Percentiles rank a stretch among this genome's conserved stretches.
Evolutionary conservation across 176 grass and related monocot species (phyloP).

Genomic region (Triticum monococcum): DNA sequence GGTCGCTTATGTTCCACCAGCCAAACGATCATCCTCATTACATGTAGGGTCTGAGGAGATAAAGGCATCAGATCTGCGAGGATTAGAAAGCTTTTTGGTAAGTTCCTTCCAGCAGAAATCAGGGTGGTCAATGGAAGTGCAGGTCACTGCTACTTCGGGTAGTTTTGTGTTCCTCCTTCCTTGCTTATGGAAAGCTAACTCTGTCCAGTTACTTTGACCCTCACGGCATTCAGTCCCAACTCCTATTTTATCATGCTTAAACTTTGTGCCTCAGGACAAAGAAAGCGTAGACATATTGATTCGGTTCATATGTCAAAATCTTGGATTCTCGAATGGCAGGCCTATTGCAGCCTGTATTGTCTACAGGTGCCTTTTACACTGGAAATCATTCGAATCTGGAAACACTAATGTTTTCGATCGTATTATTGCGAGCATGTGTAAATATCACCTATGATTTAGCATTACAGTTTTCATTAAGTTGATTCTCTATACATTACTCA

Average conservation of each 20-base stretch:
- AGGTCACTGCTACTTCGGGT: neutral
- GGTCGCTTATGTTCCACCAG: neutral
- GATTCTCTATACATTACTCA: neutral
- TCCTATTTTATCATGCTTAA: neutral
- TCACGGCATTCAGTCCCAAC: neutral
- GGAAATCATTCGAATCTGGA: slow-evolving; percentile 94
- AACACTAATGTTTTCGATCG: slow-evolving; percentile 76
- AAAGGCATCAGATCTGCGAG: neutral
- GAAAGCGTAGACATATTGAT: slow-evolving; percentile 64
- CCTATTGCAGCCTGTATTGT: slow-evolving; percentile 82
- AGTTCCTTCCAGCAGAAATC: neutral
- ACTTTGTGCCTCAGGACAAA: slow-evolving; percentile 48
- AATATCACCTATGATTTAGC: neutral
- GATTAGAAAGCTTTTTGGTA: neutral
- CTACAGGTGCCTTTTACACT: slow-evolving; percentile 84
- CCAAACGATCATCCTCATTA: neutral
- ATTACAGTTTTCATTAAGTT: neutral
- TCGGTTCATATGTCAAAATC: slow-evolving; percentile 78
- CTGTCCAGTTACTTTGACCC: neutral
- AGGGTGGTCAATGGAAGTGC: neutral
- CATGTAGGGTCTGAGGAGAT: too few species aligned
- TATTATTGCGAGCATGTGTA: slow-evolving; percentile 35
- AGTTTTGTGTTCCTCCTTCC: neutral
- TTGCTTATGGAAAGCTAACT: neutral
- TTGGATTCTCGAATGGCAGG: slow-evolving; percentile 71